Evolutionary conservation across 2,329 filamentous ascomycete genomes (phyloP), one percentile per base, ranked within the genome.

Genomic region (Orbilia javanica): DNA sequence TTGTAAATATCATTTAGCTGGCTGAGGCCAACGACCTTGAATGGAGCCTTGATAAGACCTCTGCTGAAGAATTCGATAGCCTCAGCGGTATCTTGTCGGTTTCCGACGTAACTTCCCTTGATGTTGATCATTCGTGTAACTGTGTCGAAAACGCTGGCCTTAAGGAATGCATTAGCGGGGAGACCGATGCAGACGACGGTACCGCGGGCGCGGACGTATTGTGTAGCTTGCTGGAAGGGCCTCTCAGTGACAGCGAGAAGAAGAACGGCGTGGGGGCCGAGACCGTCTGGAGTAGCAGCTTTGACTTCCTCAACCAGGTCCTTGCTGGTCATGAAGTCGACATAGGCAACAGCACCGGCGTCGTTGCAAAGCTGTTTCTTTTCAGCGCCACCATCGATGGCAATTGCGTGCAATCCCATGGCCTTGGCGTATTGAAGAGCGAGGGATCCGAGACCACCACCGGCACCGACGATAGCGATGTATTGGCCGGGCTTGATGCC

Each of bases 151-250:
- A 97, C 94, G 44, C 93, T 92, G 0, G 94, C 94, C 81, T 89
- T 89, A 80, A 97, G 88, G 85, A 88, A 92, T 1, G 94, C 94
- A 80, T 90, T 88, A 42, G 92, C 91, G 4, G 95, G 95, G 27
- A 97, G 87, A 83, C 94, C 95, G 82, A 98, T 96, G 85, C 93
- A 95, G 79, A 97, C 89, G 83, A 97, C 92, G 44, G 89, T 88
- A 76, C 95, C 95, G 78, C 90, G 90, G 70, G 93, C 89, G 77
- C 95, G 92, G 79, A 97, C 91, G 85, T 97, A 97, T 85, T 88
- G 90, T 57, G 93, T 90, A 48, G 95, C 95, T 86, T 97, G 94
- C 86, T 97, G 93, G 90, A 97, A 97, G 67, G 95, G 95, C 87
- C 91, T 93, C 88, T 97, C 94, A 82, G 87, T 89, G 65, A 93